Conservation (phyloP, 129 eudicot species). For the Dittrichia graveolens region DNA sequence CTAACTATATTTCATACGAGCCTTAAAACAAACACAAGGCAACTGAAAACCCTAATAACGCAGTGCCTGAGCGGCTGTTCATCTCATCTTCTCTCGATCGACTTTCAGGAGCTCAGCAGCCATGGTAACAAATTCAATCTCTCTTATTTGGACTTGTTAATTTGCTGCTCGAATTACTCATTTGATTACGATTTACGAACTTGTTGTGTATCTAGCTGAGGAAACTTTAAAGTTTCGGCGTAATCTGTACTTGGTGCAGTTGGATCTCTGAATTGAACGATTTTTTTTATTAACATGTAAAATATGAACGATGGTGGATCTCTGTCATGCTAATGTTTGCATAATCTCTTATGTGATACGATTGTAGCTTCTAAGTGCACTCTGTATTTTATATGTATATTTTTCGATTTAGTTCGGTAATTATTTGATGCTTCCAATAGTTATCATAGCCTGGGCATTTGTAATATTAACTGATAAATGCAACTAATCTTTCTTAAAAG, state of each 20-base stretch:
- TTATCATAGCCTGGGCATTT: too few relatives aligned
- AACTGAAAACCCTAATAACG: slow-evolving; percentile 18
- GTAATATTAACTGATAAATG: too few relatives aligned
- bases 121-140: slow-evolving; percentile 30
- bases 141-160: background rate
- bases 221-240: too few relatives aligned
- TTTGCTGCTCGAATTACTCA: background rate
- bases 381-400: background rate
- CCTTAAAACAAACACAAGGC: slow-evolving; percentile 20
- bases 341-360: background rate
- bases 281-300: too few relatives aligned
- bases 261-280: too few relatives aligned
- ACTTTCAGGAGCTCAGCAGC: slow-evolving; percentile 18
- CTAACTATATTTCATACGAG: background rate
- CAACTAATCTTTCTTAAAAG: too few relatives aligned
- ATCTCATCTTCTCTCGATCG: slow-evolving; percentile 21
- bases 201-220: too few relatives aligned
- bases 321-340: background rate
- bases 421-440: background rate
- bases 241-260: too few relatives aligned
- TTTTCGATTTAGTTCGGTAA: background rate
- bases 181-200: background rate
- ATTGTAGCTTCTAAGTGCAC: background rate
- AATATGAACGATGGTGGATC: background rate
- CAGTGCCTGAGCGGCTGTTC: slow-evolving; percentile 25